Evolutionary conservation across 345 rosid species (phyloP).

Genomic region (Eucalyptus pauciflora): DNA sequence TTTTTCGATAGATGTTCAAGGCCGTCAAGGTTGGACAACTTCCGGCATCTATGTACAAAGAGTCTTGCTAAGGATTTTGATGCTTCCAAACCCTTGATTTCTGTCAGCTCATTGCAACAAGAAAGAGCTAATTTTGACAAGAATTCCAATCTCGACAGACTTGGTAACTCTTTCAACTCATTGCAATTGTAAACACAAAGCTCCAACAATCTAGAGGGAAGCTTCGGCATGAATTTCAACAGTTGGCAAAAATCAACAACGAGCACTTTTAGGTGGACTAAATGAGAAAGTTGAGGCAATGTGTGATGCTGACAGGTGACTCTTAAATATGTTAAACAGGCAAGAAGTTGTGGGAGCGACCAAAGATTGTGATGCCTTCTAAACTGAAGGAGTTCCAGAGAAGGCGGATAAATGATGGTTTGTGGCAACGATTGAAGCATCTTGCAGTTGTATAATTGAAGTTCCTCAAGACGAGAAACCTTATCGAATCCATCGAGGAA

Average conservation of each 20-base stretch:
- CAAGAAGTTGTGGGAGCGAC: not conserved
- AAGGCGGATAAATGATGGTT: not conserved
- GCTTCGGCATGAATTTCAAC: fast-evolving
- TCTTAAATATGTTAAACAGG: fast-evolving
- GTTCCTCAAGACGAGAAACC: not conserved
- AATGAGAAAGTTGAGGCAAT: not conserved
- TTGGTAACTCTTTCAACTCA: not conserved
- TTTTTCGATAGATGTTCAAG: not conserved
- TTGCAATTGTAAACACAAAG: not conserved
- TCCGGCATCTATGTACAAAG: not conserved
- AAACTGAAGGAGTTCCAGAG: not conserved
- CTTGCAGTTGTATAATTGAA: fast-evolving
- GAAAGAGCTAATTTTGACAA: not conserved
- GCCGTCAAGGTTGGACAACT: not conserved
- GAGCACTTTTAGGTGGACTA: not conserved
- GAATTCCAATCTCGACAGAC: not conserved
- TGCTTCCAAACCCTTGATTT: not conserved
- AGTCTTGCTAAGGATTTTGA: not conserved
- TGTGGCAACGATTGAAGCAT: not conserved
- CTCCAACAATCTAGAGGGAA: not conserved
- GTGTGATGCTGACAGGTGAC: fast-evolving
- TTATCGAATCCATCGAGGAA: too few species aligned
- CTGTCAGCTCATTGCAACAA: not conserved
- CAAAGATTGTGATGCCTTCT: fast-evolving
- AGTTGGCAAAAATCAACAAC: not conserved